Evolutionary conservation across 208 protist genomes (phyloP).

Genomic region (Angomonas deanei): DNA sequence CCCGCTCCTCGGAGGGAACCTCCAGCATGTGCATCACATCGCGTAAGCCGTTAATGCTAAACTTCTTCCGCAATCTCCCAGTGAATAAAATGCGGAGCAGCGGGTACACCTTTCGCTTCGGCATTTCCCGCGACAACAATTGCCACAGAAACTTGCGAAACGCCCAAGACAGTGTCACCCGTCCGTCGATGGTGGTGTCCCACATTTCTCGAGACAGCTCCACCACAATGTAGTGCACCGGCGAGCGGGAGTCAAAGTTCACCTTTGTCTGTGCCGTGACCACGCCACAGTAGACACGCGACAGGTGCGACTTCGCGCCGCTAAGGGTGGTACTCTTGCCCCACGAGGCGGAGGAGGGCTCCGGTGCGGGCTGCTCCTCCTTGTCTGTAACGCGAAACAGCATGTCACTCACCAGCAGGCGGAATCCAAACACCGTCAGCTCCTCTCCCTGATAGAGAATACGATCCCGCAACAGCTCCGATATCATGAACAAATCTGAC

Average conservation of each 20-base stretch:
- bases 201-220: slow-evolving; percentile 84
- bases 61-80: slow-evolving; percentile 43
- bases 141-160: slow-evolving; percentile 75
- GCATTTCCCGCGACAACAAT: slow-evolving; percentile 57
- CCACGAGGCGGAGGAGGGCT: not conserved
- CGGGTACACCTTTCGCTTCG: slow-evolving; percentile 58
- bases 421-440: slow-evolving; percentile 53
- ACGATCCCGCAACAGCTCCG: slow-evolving; percentile 55
- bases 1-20: slow-evolving; percentile 40
- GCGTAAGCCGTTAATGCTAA: slow-evolving; percentile 31
- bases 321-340: slow-evolving; percentile 20
- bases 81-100: slow-evolving; percentile 69
- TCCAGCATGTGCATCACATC: slow-evolving; percentile 73
- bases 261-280: slow-evolving; percentile 56
- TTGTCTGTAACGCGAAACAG: slow-evolving; percentile 13
- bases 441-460: slow-evolving; percentile 81
- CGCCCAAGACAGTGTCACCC: slow-evolving; percentile 58
- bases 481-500: slow-evolving; percentile 75
- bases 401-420: slow-evolving; percentile 66
- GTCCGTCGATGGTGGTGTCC: slow-evolving; percentile 70
- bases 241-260: slow-evolving; percentile 78
- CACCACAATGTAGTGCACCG: slow-evolving; percentile 68
- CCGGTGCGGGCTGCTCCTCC: not conserved
- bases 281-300: slow-evolving; percentile 58
- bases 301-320: slow-evolving; percentile 21